Evolutionary conservation across 768 basidiomycete genomes (phyloP), one percentile per base, ranked within the genome.

Genomic region (Boletus speciosus): DNA sequence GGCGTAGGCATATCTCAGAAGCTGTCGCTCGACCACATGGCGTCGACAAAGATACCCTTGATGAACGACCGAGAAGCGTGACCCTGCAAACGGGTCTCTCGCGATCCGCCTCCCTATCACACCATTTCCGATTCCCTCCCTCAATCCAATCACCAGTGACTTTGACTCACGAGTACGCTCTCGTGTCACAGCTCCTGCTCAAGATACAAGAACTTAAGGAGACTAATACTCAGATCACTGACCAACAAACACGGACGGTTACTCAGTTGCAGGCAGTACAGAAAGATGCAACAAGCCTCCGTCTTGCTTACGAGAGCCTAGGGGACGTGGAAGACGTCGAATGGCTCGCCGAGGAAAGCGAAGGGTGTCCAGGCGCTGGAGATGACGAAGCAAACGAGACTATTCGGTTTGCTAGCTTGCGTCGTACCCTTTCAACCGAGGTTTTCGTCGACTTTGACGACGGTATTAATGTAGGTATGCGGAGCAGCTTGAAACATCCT

Each of bases 191-290:
- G 65, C 79, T 93, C 7, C 71, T 91, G 40, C 64, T 73, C 15
- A 93, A 93, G 71, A 87, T 93, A 47, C 76, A 78, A 44, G 90
- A 93, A 65, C 76, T 93, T 1, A 88, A 93, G 62, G 78, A 83
- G 37, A 81, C 87, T 3, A 93, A 93, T 59, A 57, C 72, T 7
- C 79, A 81, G 51, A 90, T 93, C 39, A 73, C 81, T 21, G 73
- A 77, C 52, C 82, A 87, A 57, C 90, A 92, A 64, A 69, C 67
- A 1, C 78, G 81, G 60, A 90, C 89, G 0, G 70, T 78, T 6
- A 73, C 73, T 37, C 82, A 84, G 54, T 73, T 91, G 27, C 78
- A 79, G n/a, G 79, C 79, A 5, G 86, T 88, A 10, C 86, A 89
- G 59, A 77, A 80, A 54, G 88, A 91, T 60, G 84, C 85, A 2